Evolutionary conservation across 495 filamentous ascomycete genomes (phyloP).

Genomic region (Penicillium tannophilum): DNA sequence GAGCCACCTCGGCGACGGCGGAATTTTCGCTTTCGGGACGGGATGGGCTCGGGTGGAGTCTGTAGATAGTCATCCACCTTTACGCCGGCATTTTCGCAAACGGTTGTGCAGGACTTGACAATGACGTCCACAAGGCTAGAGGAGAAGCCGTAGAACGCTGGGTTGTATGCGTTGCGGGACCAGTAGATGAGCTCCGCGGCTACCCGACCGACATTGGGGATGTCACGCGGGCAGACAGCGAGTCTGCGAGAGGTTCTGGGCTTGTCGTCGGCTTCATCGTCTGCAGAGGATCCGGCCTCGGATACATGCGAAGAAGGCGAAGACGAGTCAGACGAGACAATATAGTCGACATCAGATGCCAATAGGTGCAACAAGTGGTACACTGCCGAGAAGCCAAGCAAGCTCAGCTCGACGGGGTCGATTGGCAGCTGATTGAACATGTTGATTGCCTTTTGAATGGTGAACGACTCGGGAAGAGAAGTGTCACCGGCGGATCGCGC

Average conservation of each 20-base stretch:
- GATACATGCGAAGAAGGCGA: conserved; percentile 28
- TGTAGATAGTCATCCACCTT: conserved; percentile 39
- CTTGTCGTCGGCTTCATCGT: conserved; percentile 39
- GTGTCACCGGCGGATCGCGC: conserved; percentile 39
- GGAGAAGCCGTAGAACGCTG: conserved; percentile 49
- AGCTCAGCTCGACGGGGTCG: conserved; percentile 56
- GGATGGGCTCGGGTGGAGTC: conserved; percentile 4
- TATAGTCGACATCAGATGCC: conserved; percentile 54
- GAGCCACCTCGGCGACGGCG: conserved; percentile 26
- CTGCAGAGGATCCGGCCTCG: conserved; percentile 27
- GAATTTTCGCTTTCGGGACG: conserved; percentile 1
- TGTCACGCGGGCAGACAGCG: conserved; percentile 26
- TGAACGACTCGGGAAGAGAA: conserved; percentile 39
- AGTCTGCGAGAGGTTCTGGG: conserved; percentile 16
- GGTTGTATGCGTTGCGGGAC: conserved; percentile 51
- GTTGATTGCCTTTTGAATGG: conserved; percentile 43
- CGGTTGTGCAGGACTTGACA: conserved; percentile 42
- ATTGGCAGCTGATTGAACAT: conserved; percentile 51
- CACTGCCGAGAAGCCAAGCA: conserved; percentile 77
- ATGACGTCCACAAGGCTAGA: conserved; percentile 39
- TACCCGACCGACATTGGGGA: conserved; percentile 45
- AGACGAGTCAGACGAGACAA: conserved; percentile 43
- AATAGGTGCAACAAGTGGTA: conserved; percentile 68
- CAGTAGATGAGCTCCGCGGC: conserved; percentile 50
- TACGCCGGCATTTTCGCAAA: conserved; percentile 43